phyloP scores from a whole-genome alignment of 1,284 basidiomycete species.

The Ustilago bromivora region DNA sequence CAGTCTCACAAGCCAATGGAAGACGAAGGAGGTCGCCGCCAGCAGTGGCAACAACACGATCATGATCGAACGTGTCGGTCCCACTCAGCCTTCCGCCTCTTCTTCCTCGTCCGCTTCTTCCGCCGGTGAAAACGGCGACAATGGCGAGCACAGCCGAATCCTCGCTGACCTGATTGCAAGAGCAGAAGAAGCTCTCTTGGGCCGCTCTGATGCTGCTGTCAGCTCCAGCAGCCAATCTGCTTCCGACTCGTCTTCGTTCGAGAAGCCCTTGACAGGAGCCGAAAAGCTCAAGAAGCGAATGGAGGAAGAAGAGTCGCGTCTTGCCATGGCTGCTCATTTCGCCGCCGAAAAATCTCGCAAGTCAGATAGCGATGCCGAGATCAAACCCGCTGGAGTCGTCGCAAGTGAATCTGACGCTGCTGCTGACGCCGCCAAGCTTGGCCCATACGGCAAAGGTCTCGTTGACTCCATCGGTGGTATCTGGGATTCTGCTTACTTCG shows the following conservation, averaged over 20 bases:
- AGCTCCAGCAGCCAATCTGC: background rate
- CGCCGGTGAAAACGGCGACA: background rate
- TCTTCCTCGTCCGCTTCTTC: constrained; percentile 1
- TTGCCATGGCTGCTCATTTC: constrained; percentile 48
- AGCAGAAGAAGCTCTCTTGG: constrained; percentile 39
- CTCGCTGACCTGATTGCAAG: constrained; percentile 40
- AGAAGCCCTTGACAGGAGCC: constrained; percentile 12
- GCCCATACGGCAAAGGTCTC: constrained; percentile 69
- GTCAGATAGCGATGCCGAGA: constrained; percentile 18
- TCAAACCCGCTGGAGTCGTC: constrained; percentile 22
- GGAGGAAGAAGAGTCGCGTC: constrained; percentile 39
- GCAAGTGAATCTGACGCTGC: constrained; percentile 10
- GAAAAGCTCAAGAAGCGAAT: constrained; percentile 46
- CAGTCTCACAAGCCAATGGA: constrained; percentile 50
- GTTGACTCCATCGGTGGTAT: constrained; percentile 71
- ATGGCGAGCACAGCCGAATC: constrained; percentile 21
- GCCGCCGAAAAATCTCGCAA: constrained; percentile 44
- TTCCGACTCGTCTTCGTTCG: background rate
- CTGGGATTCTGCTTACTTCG: constrained; percentile 69
- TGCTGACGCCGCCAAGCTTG: constrained; percentile 12
- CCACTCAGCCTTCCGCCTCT: constrained; percentile 6
- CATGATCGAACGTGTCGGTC: constrained; percentile 45
- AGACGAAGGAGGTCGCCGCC: constrained; percentile 47
- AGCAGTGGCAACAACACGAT: constrained; percentile 53
- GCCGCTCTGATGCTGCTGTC: constrained; percentile 1